phyloP scores from a whole-genome alignment of 495 filamentous ascomycete genomes.

The Saxophila tyrrhenica region DNA sequence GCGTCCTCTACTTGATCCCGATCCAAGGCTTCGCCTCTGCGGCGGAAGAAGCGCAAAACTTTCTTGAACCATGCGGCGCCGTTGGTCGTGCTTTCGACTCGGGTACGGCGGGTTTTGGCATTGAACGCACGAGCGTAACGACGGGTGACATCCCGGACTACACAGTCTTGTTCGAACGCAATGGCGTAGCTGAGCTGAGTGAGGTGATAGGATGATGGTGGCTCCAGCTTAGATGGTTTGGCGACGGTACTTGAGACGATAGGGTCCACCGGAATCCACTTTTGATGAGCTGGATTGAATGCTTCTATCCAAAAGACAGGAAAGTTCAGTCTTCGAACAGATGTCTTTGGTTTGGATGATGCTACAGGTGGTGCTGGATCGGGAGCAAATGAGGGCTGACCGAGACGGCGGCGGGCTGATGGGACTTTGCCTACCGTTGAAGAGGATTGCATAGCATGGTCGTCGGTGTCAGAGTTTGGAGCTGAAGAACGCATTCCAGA shows the following conservation, averaged over 20 bases:
- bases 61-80: conserved; percentile 65
- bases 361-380: neutral
- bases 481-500: conserved; percentile 18
- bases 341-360: conserved; percentile 21
- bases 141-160: conserved; percentile 57
- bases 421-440: conserved; percentile 13
- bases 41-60: conserved; percentile 49
- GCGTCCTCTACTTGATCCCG: conserved; percentile 71
- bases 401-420: conserved; percentile 31
- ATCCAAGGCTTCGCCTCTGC: conserved; percentile 36
- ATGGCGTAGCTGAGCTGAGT: conserved; percentile 76
- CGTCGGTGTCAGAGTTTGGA: conserved; percentile 4
- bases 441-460: conserved; percentile 2
- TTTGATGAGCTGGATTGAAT: conserved; percentile 70
- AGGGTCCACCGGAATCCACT: conserved; percentile 84
- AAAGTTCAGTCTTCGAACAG: conserved; percentile 49
- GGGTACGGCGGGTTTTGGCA: conserved; percentile 67
- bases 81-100: conserved; percentile 56
- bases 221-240: conserved; percentile 67
- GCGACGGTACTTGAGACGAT: conserved; percentile 65
- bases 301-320: conserved; percentile 93
- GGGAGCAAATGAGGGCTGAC: conserved; percentile 32
- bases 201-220: conserved; percentile 57
- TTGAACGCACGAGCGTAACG: conserved; percentile 54
- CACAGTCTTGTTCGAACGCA: conserved; percentile 69